phyloP scores from a whole-genome alignment of 106 monocot species.

The Platanthera guangdongensis region DNA sequence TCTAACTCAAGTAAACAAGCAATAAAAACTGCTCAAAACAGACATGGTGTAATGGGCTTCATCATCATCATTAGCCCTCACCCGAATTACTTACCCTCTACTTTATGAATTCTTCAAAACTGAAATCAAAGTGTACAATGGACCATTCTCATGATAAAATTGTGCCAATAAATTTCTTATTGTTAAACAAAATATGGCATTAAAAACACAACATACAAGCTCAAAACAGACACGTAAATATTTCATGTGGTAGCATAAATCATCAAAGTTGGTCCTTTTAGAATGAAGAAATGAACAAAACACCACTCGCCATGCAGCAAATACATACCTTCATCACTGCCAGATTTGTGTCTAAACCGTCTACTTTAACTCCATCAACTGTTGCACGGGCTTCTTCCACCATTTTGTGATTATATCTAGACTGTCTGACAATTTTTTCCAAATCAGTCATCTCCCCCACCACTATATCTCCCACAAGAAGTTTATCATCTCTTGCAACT shows the following conservation, averaged over 20 bases:
- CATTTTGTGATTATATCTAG: conserved; percentile 63
- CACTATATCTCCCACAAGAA: conserved; percentile 84
- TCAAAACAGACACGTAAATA: not conserved
- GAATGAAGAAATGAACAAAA: too few relatives aligned
- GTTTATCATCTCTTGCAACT: conserved; percentile 31
- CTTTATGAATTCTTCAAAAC: not conserved
- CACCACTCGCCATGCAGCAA: not conserved
- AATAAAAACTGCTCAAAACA: too few relatives aligned
- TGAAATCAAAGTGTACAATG: not conserved
- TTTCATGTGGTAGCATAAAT: too few relatives aligned
- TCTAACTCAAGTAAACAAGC: too few relatives aligned
- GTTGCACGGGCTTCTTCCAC: conserved; percentile 74
- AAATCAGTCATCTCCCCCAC: conserved; percentile 67
- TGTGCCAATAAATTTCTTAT: not conserved
- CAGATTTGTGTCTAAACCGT: conserved; percentile 87
- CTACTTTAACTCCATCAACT: conserved; percentile 83
- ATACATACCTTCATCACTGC: conserved; percentile 87
- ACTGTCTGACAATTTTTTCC: conserved; percentile 59
- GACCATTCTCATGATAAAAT: not conserved
- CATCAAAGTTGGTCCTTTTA: too few relatives aligned
- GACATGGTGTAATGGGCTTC: not conserved
- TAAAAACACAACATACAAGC: not conserved
- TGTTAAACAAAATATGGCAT: not conserved
- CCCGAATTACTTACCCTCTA: not conserved
- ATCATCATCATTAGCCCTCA: not conserved